Conservation (phyloP, 805 yeast genomes). For the Candida arabinofermentans region DNA sequence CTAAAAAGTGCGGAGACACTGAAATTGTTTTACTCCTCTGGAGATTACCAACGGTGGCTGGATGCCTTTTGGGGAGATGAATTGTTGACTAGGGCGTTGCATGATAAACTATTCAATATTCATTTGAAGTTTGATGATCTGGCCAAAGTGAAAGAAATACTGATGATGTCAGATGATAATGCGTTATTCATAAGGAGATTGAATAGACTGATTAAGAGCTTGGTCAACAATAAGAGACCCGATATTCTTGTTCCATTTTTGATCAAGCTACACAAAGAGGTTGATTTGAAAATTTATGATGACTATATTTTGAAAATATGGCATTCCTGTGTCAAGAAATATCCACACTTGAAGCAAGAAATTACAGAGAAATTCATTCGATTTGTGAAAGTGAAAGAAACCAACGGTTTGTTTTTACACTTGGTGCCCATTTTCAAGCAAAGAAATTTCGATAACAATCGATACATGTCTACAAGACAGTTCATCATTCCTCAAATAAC, state of each 20-base stretch:
- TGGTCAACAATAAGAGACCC: slow-evolving; percentile 16
- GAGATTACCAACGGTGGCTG: slow-evolving; percentile 14
- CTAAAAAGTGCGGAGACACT: slow-evolving; percentile 8
- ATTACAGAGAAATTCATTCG: not conserved
- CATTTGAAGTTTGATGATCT: slow-evolving; percentile 17
- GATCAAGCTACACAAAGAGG: slow-evolving; percentile 26
- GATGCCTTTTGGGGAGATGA: slow-evolving; percentile 8
- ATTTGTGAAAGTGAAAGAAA: not conserved
- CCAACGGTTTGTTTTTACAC: slow-evolving; percentile 1
- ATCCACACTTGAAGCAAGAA: slow-evolving; percentile 16
- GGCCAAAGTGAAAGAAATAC: slow-evolving; percentile 5
- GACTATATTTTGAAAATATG: slow-evolving; percentile 18
- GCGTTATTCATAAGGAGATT: slow-evolving; percentile 10
- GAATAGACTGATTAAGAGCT: slow-evolving; percentile 11
- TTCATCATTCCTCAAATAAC: not conserved
- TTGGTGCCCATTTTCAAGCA: not conserved
- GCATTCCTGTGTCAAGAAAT: slow-evolving; percentile 16
- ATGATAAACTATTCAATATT: slow-evolving; percentile 11
- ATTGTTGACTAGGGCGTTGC: slow-evolving; percentile 4
- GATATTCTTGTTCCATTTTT: slow-evolving; percentile 18
- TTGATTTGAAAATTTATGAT: slow-evolving; percentile 13
- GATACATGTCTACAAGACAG: not conserved
- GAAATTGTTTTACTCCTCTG: slow-evolving; percentile 8
- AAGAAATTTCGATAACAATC: not conserved
- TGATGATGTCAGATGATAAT: slow-evolving; percentile 5